A percentile compares a stretch with the other conserved stretches of the same genome.
Evolutionary conservation across 2,329 filamentous ascomycete genomes (phyloP).

Genomic region (Lachnellula subtilissima): DNA sequence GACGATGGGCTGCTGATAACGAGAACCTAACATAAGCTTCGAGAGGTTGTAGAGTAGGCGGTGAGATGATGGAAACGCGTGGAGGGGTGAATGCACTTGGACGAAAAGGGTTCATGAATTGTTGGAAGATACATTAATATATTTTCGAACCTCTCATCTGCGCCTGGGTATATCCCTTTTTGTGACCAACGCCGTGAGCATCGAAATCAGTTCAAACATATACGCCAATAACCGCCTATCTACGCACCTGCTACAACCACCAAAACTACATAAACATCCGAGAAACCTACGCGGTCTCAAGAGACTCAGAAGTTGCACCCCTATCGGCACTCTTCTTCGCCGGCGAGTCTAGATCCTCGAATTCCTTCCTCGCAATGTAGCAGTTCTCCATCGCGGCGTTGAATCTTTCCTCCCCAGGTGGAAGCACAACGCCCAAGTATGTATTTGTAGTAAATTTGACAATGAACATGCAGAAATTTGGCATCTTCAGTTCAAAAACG

Average conservation of each 20-base stretch:
- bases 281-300: background rate
- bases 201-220: no score
- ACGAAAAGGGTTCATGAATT: no score
- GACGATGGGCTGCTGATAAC: no score
- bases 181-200: background rate
- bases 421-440: conserved; percentile 87
- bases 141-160: background rate
- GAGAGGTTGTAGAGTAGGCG: no score
- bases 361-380: conserved; percentile 77
- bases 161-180: background rate
- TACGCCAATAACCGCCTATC: no score
- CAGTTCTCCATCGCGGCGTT: conserved; percentile 90
- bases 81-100: no score
- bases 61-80: no score
- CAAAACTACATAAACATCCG: background rate
- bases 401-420: conserved; percentile 85
- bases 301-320: conserved; percentile 16
- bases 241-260: background rate
- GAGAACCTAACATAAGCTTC: no score
- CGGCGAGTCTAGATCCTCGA: conserved; percentile 61
- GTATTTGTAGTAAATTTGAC: conserved; percentile 97
- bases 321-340: conserved; percentile 28
- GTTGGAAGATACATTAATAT: no score
- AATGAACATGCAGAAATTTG: conserved; percentile 87
- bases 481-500: conserved; percentile 74